These are phyloP conservation scores for Crotalaria pallida DNA, from an alignment of 306 rosid species.

Conservation along the genomic window DNA sequence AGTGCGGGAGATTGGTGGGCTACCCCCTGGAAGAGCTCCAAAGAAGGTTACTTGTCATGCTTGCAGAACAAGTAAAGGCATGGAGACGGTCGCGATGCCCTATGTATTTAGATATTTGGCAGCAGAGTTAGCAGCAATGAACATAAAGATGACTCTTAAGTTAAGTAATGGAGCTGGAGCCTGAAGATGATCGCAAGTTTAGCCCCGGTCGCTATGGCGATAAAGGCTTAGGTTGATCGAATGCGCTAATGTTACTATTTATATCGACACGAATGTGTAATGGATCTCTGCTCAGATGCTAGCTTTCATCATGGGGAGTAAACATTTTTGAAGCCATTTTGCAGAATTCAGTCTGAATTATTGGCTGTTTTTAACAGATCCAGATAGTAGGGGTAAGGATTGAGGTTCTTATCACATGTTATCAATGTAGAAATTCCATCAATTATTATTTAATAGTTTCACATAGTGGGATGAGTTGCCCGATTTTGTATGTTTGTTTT, in stretches of 20 bases:
- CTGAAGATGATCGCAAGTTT: conserved; percentile 22
- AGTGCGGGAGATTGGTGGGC: conserved; percentile 43
- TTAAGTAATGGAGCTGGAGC: conserved; percentile 33
- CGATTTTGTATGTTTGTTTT: neutral
- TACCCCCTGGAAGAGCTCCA: conserved; percentile 57
- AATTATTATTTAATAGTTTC: neutral
- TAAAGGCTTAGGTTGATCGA: neutral
- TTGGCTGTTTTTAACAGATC: neutral
- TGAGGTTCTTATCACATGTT: neutral
- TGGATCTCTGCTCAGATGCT: conserved; percentile 1
- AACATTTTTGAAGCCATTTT: conserved; percentile 1
- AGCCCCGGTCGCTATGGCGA: neutral
- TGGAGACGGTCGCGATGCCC: conserved; percentile 96
- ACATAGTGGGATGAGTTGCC: neutral
- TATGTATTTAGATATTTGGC: conserved; percentile 83
- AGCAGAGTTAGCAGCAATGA: conserved; percentile 95
- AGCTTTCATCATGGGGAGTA: conserved; percentile 1
- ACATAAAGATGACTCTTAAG: conserved; percentile 77
- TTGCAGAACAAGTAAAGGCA: conserved; percentile 77
- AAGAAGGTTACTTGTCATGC: conserved; percentile 62
- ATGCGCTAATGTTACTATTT: conserved; percentile 4
- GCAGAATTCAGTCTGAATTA: neutral
- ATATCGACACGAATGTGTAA: neutral
- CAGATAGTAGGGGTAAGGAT: neutral
- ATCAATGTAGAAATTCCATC: neutral